Conservation (phyloP, 257 asterid genomes). For the Sherardia arvensis region DNA sequence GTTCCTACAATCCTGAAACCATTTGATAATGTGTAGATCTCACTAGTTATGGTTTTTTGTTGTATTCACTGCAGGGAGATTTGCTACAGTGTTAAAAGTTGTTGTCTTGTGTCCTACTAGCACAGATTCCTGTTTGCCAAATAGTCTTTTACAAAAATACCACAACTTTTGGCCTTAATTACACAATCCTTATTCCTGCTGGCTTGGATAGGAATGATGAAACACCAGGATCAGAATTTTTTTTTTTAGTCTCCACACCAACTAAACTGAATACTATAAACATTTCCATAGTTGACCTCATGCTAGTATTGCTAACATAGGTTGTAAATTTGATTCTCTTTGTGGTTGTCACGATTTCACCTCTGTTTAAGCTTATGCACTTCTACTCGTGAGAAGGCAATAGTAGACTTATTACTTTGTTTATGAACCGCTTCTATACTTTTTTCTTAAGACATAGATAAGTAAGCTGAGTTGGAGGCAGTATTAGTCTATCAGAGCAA, state of each 20-base stretch:
- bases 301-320: not conserved
- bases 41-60: not conserved
- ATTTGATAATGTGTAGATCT: not conserved
- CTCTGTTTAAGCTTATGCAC: not conserved
- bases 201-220: not conserved
- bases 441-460: not conserved
- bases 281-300: not conserved
- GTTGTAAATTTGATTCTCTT: not conserved
- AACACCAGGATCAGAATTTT: not conserved
- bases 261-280: not conserved
- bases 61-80: not conserved
- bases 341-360: not conserved
- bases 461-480: not conserved
- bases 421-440: not conserved
- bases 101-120: not conserved
- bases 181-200: not conserved
- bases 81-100: not conserved
- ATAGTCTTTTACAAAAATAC: not conserved
- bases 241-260: not conserved
- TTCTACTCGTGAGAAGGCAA: not conserved
- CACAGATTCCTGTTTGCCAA: not conserved
- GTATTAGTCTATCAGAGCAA: too few species aligned
- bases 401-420: too few species aligned
- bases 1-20: not conserved
- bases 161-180: not conserved